phyloP scores from a whole-genome alignment of 495 filamentous ascomycete species.

The Penicillium riverlandense region DNA sequence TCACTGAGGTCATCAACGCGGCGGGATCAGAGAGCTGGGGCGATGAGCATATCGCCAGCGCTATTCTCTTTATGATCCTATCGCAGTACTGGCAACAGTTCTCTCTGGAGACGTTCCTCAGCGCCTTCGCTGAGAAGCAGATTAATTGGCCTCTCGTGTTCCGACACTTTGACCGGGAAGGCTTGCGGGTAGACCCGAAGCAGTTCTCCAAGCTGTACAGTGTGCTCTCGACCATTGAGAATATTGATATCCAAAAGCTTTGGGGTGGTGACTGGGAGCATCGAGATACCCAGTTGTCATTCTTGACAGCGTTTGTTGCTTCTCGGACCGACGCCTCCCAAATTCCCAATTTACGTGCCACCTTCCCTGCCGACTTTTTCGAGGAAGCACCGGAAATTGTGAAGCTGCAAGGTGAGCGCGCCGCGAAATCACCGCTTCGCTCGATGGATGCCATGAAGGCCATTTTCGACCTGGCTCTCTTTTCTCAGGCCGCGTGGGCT shows the following conservation, averaged over 20 bases:
- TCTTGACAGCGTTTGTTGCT: slow-evolving; percentile 73
- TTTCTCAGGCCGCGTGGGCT: slow-evolving; percentile 56
- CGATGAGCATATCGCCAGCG: slow-evolving; percentile 75
- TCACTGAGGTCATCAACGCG: slow-evolving; percentile 58
- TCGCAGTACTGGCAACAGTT: slow-evolving; percentile 59
- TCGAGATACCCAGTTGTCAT: slow-evolving; percentile 79
- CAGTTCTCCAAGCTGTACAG: slow-evolving; percentile 79
- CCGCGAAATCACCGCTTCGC: slow-evolving; percentile 77
- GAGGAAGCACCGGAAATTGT: slow-evolving; percentile 62
- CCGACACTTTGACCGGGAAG: slow-evolving; percentile 73
- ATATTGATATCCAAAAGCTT: slow-evolving; percentile 69
- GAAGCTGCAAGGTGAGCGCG: slow-evolving; percentile 61
- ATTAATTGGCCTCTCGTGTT: slow-evolving; percentile 82
- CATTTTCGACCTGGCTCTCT: slow-evolving; percentile 69
- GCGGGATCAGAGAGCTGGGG: slow-evolving; percentile 60
- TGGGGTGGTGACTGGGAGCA: slow-evolving; percentile 92
- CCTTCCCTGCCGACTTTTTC: slow-evolving; percentile 73
- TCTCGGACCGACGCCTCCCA: slow-evolving; percentile 73
- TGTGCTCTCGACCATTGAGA: slow-evolving; percentile 61
- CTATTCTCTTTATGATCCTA: slow-evolving; percentile 74
- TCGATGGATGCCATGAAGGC: slow-evolving; percentile 80
- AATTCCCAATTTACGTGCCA: slow-evolving; percentile 70
- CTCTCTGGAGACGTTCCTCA: slow-evolving; percentile 66
- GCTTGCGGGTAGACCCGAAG: slow-evolving; percentile 61
- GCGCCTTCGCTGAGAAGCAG: slow-evolving; percentile 48